These are phyloP conservation scores for Arachis monticola DNA, from an alignment of 331 rosid species.

Conservation along the genomic window DNA sequence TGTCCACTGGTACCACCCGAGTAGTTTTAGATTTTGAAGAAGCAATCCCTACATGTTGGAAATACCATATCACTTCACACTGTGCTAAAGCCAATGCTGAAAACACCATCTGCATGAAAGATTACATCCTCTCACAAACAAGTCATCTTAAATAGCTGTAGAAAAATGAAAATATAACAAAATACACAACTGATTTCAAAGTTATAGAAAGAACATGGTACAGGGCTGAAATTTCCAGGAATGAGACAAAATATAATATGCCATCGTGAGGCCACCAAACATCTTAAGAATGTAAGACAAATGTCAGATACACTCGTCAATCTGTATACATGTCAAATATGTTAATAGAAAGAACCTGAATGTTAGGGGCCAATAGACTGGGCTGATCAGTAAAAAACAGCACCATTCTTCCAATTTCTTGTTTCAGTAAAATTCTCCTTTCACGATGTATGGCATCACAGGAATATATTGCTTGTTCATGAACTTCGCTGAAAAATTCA, in stretches of 20 bases:
- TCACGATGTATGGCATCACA: slow-evolving; percentile 92
- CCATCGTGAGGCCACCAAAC: slow-evolving; percentile 2
- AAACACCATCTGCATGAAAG: slow-evolving; percentile 86
- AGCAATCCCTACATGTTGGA: slow-evolving; percentile 91
- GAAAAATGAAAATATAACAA: slow-evolving; percentile 21
- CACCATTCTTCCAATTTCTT: slow-evolving; percentile 99
- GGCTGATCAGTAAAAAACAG: slow-evolving; percentile 94
- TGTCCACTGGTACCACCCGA: slow-evolving; percentile 77
- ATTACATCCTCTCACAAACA: slow-evolving; percentile 40
- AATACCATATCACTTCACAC: slow-evolving; percentile 94
- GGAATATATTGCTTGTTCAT: slow-evolving; percentile 83
- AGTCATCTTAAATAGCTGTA: slow-evolving; percentile 13
- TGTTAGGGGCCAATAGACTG: slow-evolving; percentile 93
- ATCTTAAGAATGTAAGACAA: slow-evolving; percentile 15
- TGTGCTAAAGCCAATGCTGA: slow-evolving; percentile 99
- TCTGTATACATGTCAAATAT: slow-evolving; percentile 30
- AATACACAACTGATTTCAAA: slow-evolving; percentile 10
- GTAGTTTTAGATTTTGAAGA: slow-evolving; percentile 84
- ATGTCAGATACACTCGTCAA: slow-evolving; percentile 26
- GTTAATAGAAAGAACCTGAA: slow-evolving; percentile 66
- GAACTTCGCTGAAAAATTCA: slow-evolving; percentile 82
- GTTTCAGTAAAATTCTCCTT: slow-evolving; percentile 94
- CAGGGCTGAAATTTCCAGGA: slow-evolving; percentile 13
- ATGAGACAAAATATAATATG: slow-evolving; percentile 10
- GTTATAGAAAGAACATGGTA: background rate